A percentile compares a stretch with the other conserved stretches of the same genome.
Conservation (phyloP, 2,329 filamentous ascomycete genomes). For the Diaporthe eres region DNA sequence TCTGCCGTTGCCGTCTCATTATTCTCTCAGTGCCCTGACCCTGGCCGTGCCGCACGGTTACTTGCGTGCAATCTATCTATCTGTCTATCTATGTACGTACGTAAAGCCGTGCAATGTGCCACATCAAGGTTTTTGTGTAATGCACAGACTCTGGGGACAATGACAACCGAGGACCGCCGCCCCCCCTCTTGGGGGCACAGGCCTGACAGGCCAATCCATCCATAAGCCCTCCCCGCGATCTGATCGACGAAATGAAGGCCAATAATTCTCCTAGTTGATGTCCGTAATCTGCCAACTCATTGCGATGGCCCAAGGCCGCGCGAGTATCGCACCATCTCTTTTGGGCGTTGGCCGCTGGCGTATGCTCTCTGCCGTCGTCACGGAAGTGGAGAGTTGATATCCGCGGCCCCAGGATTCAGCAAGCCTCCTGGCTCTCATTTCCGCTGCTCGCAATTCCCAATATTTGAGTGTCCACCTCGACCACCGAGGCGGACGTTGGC, state of each 20-base stretch:
- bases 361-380: constrained; percentile 19
- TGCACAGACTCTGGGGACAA: constrained; percentile 31
- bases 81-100: background rate
- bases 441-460: constrained; percentile 16
- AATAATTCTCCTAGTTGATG: constrained; percentile 17
- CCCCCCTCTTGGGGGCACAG: background rate
- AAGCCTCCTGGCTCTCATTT: constrained; percentile 26
- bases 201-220: background rate
- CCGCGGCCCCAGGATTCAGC: constrained; percentile 8
- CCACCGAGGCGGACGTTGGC: background rate
- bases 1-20: background rate
- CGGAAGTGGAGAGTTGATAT: constrained; percentile 30
- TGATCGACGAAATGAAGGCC: constrained; percentile 15
- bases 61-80: background rate
- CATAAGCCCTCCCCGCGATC: constrained; percentile 9
- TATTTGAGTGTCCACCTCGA: constrained; percentile 22
- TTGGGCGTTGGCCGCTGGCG: constrained; percentile 18
- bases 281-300: constrained; percentile 19
- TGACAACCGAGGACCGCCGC: background rate
- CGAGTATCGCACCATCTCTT: constrained; percentile 33
- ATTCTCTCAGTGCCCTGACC: background rate
- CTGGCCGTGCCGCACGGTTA: constrained; percentile 6
- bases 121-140: background rate
- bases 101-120: background rate
- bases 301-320: constrained; percentile 3